Conservation (phyloP, 2,329 filamentous ascomycete genomes). For the Colletotrichum phormii region DNA sequence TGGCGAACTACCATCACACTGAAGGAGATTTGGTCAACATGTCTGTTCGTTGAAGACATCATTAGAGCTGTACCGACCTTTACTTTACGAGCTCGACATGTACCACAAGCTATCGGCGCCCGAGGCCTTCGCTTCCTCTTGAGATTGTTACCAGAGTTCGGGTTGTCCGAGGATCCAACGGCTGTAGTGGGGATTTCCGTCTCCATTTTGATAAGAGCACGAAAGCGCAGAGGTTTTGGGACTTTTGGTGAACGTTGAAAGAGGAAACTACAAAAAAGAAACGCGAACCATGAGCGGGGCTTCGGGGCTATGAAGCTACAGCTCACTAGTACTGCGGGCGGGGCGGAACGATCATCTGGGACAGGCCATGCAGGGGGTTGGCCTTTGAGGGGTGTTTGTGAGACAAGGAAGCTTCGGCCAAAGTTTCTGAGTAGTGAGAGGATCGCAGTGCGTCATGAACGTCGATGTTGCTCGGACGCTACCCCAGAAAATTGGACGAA, state of each 20-base stretch:
- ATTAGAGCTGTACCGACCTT: constrained; percentile 23
- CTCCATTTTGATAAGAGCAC: constrained; percentile 8
- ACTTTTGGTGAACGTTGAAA: background rate
- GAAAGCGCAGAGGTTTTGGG: background rate
- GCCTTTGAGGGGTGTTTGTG: background rate
- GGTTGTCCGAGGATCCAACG: constrained; percentile 10
- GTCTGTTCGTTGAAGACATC: background rate
- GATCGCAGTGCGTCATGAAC: background rate
- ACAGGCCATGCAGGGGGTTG: too few species aligned
- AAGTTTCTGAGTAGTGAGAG: background rate
- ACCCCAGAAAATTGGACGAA: background rate
- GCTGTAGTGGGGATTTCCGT: background rate
- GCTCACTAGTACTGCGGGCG: background rate
- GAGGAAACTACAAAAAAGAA: background rate
- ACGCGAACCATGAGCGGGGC: background rate
- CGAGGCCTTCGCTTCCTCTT: constrained; percentile 34
- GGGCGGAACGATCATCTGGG: background rate
- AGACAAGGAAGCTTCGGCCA: background rate
- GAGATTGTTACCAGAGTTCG: constrained; percentile 1
- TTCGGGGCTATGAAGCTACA: constrained; percentile 1
- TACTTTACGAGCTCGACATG: constrained; percentile 34
- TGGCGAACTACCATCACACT: constrained; percentile 34
- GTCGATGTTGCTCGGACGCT: background rate
- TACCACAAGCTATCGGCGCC: constrained; percentile 31
- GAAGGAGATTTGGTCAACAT: background rate